phyloP scores from a whole-genome alignment of 345 rosid genomes.

The Heritiera littoralis region DNA sequence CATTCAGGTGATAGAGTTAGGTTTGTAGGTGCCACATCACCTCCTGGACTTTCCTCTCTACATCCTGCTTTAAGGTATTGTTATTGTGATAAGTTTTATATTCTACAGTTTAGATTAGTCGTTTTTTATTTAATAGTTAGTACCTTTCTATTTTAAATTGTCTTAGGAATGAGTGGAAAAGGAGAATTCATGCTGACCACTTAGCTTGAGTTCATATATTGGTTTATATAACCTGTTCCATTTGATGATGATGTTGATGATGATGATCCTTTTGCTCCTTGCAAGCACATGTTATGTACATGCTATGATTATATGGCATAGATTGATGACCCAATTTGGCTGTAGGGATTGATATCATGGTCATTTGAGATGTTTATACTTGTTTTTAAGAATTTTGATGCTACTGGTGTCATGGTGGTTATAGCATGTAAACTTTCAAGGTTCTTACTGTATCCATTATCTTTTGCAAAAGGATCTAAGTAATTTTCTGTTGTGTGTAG shows the following conservation, averaged over 20 bases:
- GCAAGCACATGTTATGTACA: neutral
- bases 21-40: conserved; percentile 49
- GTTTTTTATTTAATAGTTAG: too few species aligned
- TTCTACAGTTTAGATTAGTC: neutral
- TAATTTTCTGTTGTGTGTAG: conserved; percentile 32
- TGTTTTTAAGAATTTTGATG: neutral
- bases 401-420: neutral
- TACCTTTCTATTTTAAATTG: neutral
- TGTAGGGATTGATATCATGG: neutral
- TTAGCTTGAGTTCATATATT: too few species aligned
- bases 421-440: neutral
- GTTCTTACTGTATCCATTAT: neutral
- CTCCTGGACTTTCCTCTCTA: conserved; percentile 54
- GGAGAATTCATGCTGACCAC: too few species aligned
- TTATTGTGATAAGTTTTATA: conserved; percentile 8
- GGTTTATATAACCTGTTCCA: too few species aligned
- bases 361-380: neutral
- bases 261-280: neutral
- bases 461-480: too few species aligned
- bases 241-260: too few species aligned
- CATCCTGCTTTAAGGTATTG: conserved; percentile 54
- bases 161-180: too few species aligned
- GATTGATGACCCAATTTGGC: neutral
- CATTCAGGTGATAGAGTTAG: conserved; percentile 92
- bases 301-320: neutral